Percentiles rank a stretch among this genome's conserved stretches.
phyloP scores from a whole-genome alignment of 73 alveolate genomes.

The Effrenium voratum region DNA sequence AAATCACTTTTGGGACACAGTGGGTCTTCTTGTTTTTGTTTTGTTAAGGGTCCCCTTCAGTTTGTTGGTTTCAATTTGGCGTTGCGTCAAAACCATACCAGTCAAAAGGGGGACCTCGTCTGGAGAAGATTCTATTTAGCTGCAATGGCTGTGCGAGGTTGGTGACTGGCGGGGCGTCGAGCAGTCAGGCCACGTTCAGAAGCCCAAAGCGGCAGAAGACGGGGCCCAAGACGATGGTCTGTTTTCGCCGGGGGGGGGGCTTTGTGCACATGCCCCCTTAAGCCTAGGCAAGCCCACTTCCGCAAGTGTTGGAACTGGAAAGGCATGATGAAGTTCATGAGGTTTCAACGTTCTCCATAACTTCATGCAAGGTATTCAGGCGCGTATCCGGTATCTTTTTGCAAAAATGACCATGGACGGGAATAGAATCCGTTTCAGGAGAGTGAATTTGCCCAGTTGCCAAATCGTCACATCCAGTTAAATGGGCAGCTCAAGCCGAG shows the following conservation, averaged over 20 bases:
- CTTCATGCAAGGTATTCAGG: neutral
- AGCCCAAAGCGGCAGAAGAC: neutral
- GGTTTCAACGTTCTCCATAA: neutral
- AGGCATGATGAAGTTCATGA: neutral
- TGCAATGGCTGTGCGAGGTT: neutral
- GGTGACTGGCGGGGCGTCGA: slow-evolving; percentile 50
- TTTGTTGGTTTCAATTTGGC: neutral
- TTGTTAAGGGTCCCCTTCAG: neutral
- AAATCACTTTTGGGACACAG: neutral
- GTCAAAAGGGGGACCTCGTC: neutral
- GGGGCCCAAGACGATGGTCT: neutral
- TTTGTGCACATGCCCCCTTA: neutral
- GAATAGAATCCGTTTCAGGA: too few relatives aligned
- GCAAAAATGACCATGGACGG: too few relatives aligned
- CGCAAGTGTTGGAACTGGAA: neutral
- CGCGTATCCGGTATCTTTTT: too few relatives aligned
- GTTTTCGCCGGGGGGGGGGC: neutral
- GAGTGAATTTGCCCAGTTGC: too few relatives aligned
- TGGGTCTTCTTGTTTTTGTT: neutral
- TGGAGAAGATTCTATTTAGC: neutral
- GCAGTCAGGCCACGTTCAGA: slow-evolving; percentile 62
- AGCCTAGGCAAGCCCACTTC: neutral
- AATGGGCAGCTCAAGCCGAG: too few relatives aligned
- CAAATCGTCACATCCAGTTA: too few relatives aligned
- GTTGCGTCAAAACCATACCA: neutral